Evolutionary conservation across 176 grass and related monocot genomes (phyloP).

Genomic region (Echinochloa phyllopogon): DNA sequence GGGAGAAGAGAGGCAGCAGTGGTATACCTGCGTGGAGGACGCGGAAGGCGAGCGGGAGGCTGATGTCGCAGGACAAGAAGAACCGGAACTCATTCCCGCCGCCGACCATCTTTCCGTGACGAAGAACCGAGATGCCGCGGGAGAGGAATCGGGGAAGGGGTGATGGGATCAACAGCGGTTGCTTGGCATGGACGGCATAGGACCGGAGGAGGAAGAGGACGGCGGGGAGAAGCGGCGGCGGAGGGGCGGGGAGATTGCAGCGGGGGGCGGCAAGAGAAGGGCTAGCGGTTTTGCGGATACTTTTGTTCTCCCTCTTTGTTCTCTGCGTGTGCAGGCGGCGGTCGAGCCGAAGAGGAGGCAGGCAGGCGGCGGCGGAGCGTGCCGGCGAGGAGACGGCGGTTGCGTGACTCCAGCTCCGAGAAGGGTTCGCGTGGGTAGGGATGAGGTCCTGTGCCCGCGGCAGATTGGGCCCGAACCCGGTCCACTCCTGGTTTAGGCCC

Average conservation of each 20-base stretch:
- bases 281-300: neutral
- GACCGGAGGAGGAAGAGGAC: neutral
- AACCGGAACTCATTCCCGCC: conserved; percentile 70
- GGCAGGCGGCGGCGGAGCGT: neutral
- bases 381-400: conserved; percentile 15
- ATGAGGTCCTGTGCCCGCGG: neutral
- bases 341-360: neutral
- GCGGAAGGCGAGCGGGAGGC: conserved; percentile 78
- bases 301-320: neutral
- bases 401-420: conserved; percentile 25
- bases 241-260: neutral
- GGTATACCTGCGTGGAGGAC: conserved; percentile 52
- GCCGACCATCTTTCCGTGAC: conserved; percentile 1
- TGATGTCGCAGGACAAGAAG: conserved; percentile 95
- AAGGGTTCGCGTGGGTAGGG: conserved; percentile 4
- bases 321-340: neutral
- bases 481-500: neutral
- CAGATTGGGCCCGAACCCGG: neutral
- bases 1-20: neutral
- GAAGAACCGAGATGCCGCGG: neutral
- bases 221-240: neutral
- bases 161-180: neutral
- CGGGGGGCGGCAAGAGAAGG: neutral
- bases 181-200: neutral
- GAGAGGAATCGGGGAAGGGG: too few relatives aligned